phyloP scores from a whole-genome alignment of 2,329 filamentous ascomycete genomes.

The Lachnellula suecica region DNA sequence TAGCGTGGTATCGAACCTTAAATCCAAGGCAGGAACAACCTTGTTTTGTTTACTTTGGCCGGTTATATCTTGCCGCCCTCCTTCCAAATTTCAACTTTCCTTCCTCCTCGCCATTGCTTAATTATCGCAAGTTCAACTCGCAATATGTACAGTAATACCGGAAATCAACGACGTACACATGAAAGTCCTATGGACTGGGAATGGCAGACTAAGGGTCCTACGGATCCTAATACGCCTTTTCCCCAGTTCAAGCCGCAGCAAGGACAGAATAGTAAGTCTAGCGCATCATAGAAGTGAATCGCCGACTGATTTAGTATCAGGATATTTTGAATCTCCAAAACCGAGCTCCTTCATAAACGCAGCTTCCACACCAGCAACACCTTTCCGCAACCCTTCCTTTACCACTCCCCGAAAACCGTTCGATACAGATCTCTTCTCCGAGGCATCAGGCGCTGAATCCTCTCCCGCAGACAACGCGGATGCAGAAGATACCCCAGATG shows the following conservation, averaged over 20 bases:
- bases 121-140: background rate
- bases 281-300: background rate
- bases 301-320: conserved; percentile 19
- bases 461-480: conserved; percentile 59
- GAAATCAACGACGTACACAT: conserved; percentile 52
- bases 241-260: conserved; percentile 44
- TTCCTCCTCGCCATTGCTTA: background rate
- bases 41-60: conserved; percentile 13
- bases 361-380: conserved; percentile 41
- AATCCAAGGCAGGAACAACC: conserved; percentile 9
- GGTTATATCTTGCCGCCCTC: background rate
- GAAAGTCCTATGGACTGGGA: conserved; percentile 69
- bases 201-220: conserved; percentile 55
- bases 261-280: conserved; percentile 26
- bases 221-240: conserved; percentile 63
- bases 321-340: conserved; percentile 39
- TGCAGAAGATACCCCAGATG: conserved; percentile 46
- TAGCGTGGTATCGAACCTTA: conserved; percentile 7
- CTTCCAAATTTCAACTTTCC: conserved; percentile 5
- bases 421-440: conserved; percentile 53
- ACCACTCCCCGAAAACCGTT: conserved; percentile 60
- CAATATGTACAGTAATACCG: conserved; percentile 33
- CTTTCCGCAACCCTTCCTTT: conserved; percentile 64
- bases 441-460: conserved; percentile 57
- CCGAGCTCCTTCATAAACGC: conserved; percentile 45